Percentiles rank a stretch among this genome's conserved stretches.
Conservation (phyloP, 345 rosid species). For the Salix dunnii region DNA sequence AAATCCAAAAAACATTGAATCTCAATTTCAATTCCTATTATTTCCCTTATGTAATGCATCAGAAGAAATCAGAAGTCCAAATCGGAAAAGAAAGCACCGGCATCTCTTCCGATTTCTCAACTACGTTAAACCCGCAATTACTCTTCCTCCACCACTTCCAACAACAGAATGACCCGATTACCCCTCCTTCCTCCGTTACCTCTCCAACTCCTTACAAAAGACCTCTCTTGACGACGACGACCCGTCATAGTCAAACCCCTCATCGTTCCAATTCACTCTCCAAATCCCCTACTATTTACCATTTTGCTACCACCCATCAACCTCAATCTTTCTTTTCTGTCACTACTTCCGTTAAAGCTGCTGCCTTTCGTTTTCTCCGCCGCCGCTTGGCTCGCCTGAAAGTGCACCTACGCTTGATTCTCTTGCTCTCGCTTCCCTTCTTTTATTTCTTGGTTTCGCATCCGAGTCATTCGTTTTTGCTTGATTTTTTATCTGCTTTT, state of each 20-base stretch:
- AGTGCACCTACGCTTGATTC: constrained; percentile 58
- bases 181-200: constrained; percentile 37
- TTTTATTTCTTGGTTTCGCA: constrained; percentile 76
- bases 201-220: constrained; percentile 64
- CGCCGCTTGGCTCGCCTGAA: constrained; percentile 51
- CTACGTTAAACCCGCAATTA: constrained; percentile 39
- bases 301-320: constrained; percentile 33
- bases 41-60: constrained; percentile 77
- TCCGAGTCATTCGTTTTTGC: constrained; percentile 71
- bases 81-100: constrained; percentile 99
- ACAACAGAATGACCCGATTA: constrained; percentile 41
- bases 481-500: constrained; percentile 79
- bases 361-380: constrained; percentile 46
- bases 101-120: constrained; percentile 97
- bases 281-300: constrained; percentile 56
- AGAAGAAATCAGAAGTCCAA: constrained; percentile 96
- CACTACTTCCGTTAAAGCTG: constrained; percentile 46
- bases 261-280: constrained; percentile 40
- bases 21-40: background rate
- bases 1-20: background rate
- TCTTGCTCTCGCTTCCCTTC: constrained; percentile 65
- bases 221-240: constrained; percentile 44
- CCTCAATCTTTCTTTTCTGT: constrained; percentile 27
- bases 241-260: background rate
- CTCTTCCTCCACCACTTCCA: constrained; percentile 5